Conservation (phyloP, 768 basidiomycete species). For the Pholiota conissans region DNA sequence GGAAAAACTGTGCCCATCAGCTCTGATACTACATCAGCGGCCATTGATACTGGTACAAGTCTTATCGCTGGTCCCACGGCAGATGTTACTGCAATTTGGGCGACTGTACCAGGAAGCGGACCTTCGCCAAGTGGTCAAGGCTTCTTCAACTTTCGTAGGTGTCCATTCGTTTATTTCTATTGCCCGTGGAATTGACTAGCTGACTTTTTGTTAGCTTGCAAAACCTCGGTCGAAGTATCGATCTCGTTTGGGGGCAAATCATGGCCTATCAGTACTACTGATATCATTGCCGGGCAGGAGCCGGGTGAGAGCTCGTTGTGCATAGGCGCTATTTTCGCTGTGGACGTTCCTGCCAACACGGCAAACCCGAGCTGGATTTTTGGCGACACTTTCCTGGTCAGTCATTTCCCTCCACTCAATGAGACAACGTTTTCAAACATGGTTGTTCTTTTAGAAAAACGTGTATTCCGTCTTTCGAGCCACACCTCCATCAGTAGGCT, state of each 20-base stretch:
- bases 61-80: constrained; percentile 81
- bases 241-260: constrained; percentile 76
- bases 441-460: constrained; percentile 40
- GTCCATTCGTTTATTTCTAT: neutral
- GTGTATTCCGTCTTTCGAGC: constrained; percentile 52
- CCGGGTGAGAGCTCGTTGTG: constrained; percentile 55
- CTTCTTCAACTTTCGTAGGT: constrained; percentile 77
- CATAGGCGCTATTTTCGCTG: constrained; percentile 71
- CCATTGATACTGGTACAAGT: constrained; percentile 96
- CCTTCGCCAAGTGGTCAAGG: constrained; percentile 49
- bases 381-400: constrained; percentile 71
- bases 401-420: constrained; percentile 18
- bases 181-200: neutral
- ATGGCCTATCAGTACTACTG: constrained; percentile 74
- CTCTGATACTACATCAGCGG: constrained; percentile 52
- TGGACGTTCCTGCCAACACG: constrained; percentile 41
- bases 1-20: constrained; percentile 46
- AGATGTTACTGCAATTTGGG: constrained; percentile 67
- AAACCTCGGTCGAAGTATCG: constrained; percentile 49
- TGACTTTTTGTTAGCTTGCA: constrained; percentile 56
- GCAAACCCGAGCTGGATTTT: constrained; percentile 60
- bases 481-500: constrained; percentile 48
- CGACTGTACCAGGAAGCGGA: constrained; percentile 58
- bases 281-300: constrained; percentile 77
- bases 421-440: neutral